Percentiles rank a stretch among this genome's conserved stretches.
phyloP scores from a whole-genome alignment of 345 rosid species.

The Salix udensis region DNA sequence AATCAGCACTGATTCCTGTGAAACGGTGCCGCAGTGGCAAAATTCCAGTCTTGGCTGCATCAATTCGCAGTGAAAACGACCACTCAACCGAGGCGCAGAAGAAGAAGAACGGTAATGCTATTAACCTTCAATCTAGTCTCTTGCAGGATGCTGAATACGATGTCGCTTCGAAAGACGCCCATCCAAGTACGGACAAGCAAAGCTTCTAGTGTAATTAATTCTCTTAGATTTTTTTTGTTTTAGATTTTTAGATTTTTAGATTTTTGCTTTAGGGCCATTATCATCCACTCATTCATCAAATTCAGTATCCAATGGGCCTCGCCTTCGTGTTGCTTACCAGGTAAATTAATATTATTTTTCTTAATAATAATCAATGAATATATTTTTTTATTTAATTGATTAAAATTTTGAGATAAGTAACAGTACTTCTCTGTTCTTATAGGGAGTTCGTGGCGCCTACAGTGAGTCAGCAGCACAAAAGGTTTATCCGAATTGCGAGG shows the following conservation, averaged over 20 bases:
- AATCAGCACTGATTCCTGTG: slow-evolving; percentile 4
- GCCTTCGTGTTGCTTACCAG: slow-evolving; percentile 96
- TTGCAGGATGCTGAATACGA: too few species aligned
- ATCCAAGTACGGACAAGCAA: neutral
- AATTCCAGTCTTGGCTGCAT: slow-evolving; percentile 25
- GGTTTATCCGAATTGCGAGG: slow-evolving; percentile 92
- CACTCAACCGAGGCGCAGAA: neutral
- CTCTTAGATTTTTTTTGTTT: neutral
- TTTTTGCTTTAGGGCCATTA: slow-evolving; percentile 55
- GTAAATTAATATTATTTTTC: slow-evolving; percentile 19
- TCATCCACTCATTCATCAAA: slow-evolving; percentile 50
- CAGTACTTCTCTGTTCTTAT: neutral
- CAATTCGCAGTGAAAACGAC: slow-evolving; percentile 27
- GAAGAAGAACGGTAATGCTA: slow-evolving; percentile 6
- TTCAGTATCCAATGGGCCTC: slow-evolving; percentile 54
- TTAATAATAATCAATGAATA: too few species aligned
- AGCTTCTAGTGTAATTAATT: neutral
- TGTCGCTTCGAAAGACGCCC: too few species aligned
- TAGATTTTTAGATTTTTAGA: neutral
- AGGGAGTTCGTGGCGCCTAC: slow-evolving; percentile 94
- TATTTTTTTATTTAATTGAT: neutral
- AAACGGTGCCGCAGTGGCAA: slow-evolving; percentile 27
- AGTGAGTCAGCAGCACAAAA: slow-evolving; percentile 94
- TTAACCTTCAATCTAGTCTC: slow-evolving; percentile 8
- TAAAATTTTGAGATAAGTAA: too few species aligned